Evolutionary conservation across 768 basidiomycete species (phyloP), one percentile per base, ranked within the genome.

Genomic region (Gloeostereum incarnatum): DNA sequence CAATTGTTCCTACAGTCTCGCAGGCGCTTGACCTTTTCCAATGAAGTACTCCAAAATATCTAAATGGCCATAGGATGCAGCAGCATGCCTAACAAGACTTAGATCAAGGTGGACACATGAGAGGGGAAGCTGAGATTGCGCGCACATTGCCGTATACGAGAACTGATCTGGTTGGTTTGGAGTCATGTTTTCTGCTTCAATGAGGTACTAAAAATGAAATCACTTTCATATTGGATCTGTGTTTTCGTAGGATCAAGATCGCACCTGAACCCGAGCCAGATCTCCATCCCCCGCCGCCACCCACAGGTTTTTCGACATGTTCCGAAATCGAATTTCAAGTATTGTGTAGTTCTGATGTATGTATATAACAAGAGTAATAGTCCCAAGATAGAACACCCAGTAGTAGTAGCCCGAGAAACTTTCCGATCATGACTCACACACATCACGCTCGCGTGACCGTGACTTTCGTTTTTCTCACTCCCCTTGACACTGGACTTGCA

Each of bases 291-390:
- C 83, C 0, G 92, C 87, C 31, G 92, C 92, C 24, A 96, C 75
- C 92, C 92, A 96, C 31, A 96, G 81, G 60, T 93, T 93, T 54
- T 73, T 75, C n/a, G n/a, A n/a, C n/a, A n/a, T n/a, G n/a, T n/a
- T n/a, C n/a, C n/a, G n/a, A n/a, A n/a, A n/a, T n/a, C n/a, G n/a
- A n/a, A n/a, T n/a, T n/a, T n/a, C n/a, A n/a, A n/a, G n/a, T n/a
- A n/a, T n/a, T n/a, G n/a, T n/a, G n/a, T n/a, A n/a, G n/a, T n/a
- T n/a, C n/a, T n/a, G n/a, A n/a, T n/a, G n/a, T n/a, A n/a, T n/a
- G n/a, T n/a, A n/a, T n/a, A n/a, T n/a, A n/a, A n/a, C n/a, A n/a
- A n/a, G n/a, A n/a, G n/a, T n/a, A n/a, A n/a, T n/a, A n/a, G n/a
- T n/a, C n/a, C n/a, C n/a, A n/a, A n/a, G n/a, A n/a, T n/a, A n/a